Base-by-base conservation (phyloP, 208 protist species). In the Tritrichomonas foetus region DNA sequence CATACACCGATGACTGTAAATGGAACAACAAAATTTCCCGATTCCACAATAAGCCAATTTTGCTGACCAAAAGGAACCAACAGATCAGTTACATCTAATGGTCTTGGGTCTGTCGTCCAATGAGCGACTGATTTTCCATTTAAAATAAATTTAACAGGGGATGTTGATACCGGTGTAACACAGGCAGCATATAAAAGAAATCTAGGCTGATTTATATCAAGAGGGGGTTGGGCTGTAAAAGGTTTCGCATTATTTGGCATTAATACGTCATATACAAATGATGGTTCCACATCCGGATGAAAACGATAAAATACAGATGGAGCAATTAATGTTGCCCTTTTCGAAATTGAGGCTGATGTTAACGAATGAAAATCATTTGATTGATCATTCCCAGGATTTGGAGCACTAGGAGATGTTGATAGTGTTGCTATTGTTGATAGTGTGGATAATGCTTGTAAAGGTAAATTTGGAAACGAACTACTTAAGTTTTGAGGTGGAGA, bases 11-110 rank as follows among this genome's bases (percentile, higher is more conserved):
- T 20, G 3, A 82, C 8, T n/a, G 41, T 36, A 25, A 82, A 82
- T n/a, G 74, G 74, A 82, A 82, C 74, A 82, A 50, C 27, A 44
- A 50, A 30, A 49, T 36, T 36, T 49, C 74, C 74, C 14, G 74
- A 50, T 53, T 82, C 74, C 22, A 82, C 39, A 53, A 82, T 36
- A 25, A 82, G 74, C 74, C 74, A 82, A 30, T 82, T 82, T 44
- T 82, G 74, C 30, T 82, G 74, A n/a, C 74, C 74, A 20, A 82
- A 82, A 11, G 74, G 41, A 16, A 82, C 41, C 3, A 82, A 36
- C 14, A 82, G 9, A 20, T 47, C 11, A 50, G 74, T 82, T 20
- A 82, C 74, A 44, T 82, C 74, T 33, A 82, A n/a, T n/a, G 74
- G n/a, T n/a, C n/a, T 82, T 30, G 41, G 8, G 30, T 82, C 74